phyloP scores from a whole-genome alignment of 768 basidiomycete genomes.

The Leucocoprinus birnbaumii region DNA sequence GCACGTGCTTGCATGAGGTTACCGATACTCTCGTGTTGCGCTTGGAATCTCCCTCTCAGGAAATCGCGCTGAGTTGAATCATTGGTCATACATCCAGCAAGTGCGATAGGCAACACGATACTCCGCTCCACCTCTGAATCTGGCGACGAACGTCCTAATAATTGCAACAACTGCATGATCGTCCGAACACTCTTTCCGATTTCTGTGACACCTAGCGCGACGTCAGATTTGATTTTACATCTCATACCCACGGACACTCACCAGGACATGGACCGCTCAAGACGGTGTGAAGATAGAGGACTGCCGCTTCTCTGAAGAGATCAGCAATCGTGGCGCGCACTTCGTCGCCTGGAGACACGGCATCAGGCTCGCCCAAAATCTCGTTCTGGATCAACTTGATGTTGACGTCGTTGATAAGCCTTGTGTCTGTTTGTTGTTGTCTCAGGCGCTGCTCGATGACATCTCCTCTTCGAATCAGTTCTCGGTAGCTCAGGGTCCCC shows the following conservation, averaged over 20 bases:
- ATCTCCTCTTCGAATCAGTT: conserved; percentile 72
- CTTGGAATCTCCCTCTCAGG: conserved; percentile 53
- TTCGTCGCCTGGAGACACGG: conserved; percentile 35
- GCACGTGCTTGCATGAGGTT: conserved; percentile 55
- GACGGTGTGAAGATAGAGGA: conserved; percentile 69
- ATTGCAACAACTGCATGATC: conserved; percentile 51
- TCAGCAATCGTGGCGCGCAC: conserved; percentile 45
- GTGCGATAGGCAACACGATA: conserved; percentile 69
- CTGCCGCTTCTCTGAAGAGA: conserved; percentile 63
- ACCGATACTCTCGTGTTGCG: conserved; percentile 55
- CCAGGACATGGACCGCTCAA: conserved; percentile 69
- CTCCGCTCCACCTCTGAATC: conserved; percentile 63
- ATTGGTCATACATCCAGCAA: conserved; percentile 74
- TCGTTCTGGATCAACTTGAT: conserved; percentile 27
- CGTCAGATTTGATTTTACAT: not conserved
- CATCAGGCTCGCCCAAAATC: conserved; percentile 25
- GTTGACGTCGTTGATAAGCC: conserved; percentile 28
- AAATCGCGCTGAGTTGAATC: conserved; percentile 55
- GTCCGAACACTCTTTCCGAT: conserved; percentile 55
- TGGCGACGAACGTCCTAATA: conserved; percentile 54
- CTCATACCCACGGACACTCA: conserved; percentile 27
- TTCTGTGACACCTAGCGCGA: conserved; percentile 61
- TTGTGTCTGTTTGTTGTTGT: conserved; percentile 32
- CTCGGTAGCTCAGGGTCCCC: conserved; percentile 68
- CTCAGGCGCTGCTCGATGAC: conserved; percentile 66